phyloP scores from a whole-genome alignment of 2,329 filamentous ascomycete species.

The Thermomyces lanuginosus region DNA sequence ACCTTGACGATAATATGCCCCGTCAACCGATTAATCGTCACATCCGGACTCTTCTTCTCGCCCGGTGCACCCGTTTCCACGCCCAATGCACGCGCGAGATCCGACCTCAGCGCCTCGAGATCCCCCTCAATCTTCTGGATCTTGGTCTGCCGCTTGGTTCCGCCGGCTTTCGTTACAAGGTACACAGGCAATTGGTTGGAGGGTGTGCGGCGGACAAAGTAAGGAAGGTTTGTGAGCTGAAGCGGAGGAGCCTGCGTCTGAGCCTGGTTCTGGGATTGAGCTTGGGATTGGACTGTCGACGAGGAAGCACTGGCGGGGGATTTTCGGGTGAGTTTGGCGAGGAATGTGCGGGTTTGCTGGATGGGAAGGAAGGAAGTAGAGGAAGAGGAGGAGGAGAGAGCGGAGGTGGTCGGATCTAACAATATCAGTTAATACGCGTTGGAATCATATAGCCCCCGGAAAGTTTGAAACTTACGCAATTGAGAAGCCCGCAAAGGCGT shows the following conservation, averaged over 20 bases:
- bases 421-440: no score
- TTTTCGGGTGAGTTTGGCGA: slow-evolving; percentile 22
- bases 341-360: slow-evolving; percentile 21
- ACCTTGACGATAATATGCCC: slow-evolving; percentile 63
- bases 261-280: slow-evolving; percentile 2
- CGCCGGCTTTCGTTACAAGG: slow-evolving; percentile 53
- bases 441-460: no score
- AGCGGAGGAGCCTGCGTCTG: slow-evolving; percentile 8
- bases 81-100: slow-evolving; percentile 44
- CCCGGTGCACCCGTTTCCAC: slow-evolving; percentile 33
- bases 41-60: slow-evolving; percentile 19
- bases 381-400: no score
- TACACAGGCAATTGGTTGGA: slow-evolving; percentile 65
- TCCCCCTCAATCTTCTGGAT: slow-evolving; percentile 71
- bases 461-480: no score
- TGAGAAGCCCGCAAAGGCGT: no score
- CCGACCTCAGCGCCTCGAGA: slow-evolving; percentile 42
- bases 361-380: slow-evolving; percentile 8
- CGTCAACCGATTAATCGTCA: slow-evolving; percentile 44
- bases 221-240: slow-evolving; percentile 38
- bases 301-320: slow-evolving; percentile 12
- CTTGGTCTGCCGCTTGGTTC: slow-evolving; percentile 56
- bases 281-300: slow-evolving; percentile 9
- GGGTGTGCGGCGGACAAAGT: slow-evolving; percentile 55
- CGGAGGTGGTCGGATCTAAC: no score